Base-by-base conservation (phyloP, 2,329 filamentous ascomycete genomes). In the Microsporum ferrugineum region DNA sequence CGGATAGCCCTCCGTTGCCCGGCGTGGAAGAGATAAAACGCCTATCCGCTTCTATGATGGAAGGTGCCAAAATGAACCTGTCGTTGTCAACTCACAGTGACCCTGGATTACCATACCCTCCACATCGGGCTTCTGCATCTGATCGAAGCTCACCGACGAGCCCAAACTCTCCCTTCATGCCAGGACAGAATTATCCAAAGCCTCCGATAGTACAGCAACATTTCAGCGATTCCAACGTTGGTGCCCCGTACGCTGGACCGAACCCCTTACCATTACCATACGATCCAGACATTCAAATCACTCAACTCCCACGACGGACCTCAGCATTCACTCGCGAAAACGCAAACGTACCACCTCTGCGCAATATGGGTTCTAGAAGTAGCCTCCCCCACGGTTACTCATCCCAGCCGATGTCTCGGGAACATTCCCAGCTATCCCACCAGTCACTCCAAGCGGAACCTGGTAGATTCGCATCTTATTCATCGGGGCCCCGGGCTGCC, bases 241-340 rank as follows among this genome's bases (percentile, higher is more conserved):
- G 34, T 4, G 12, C 34, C 36, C 34, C 38, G 1, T 31, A 33
- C 36, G 8, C 36, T 8, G 55, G 55, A 2, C 12, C 64, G 1
- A 65, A 67, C 29, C 53, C 58, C 1, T 53, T 58, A 31, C 66
- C 68, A 8, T 60, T 76, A 2, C 72, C 71, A 1, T 71, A 72
- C 49, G 73, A 75, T 12, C 62, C 68, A 38, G 67, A 75, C 53
- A 71, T 75, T 36, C 63, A 70, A 4, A 66, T 75, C 59, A 68
- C 68, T 7, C 64, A 67, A 12, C 59, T 70, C 36, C 67, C 66
- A 12, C 70, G 63, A 14, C 62, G 65, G 17, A 62, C 61, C 29
- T 43, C 59, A 1, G 17, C 63, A 7, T 61, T 66, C 33, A n/a
- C 53, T 5, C 49, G 36, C 12, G 43, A 39, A 34, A 49, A 47